These are phyloP conservation scores for Penicillium oxalicum DNA, from an alignment of 2,329 filamentous ascomycete species.

Conservation along the genomic window DNA sequence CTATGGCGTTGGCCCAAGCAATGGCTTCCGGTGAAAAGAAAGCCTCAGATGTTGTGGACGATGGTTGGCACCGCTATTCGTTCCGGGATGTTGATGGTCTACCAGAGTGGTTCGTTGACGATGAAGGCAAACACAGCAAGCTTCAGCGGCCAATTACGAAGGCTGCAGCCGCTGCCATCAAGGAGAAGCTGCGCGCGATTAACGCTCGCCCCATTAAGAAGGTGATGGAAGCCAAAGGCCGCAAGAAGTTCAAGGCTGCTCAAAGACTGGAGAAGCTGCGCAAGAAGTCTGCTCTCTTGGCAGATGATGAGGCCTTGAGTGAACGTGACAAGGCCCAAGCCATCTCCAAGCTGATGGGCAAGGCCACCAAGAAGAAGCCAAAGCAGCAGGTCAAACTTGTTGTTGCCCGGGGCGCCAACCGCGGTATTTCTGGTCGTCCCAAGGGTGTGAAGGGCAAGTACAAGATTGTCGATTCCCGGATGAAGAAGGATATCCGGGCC, in stretches of 20 bases:
- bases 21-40: slow-evolving; percentile 81
- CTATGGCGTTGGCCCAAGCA: slow-evolving; percentile 92
- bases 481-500: slow-evolving; percentile 94
- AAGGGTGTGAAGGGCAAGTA: slow-evolving; percentile 92
- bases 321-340: slow-evolving; percentile 91
- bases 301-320: slow-evolving; percentile 83
- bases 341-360: slow-evolving; percentile 75
- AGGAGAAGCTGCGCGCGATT: slow-evolving; percentile 84
- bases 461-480: slow-evolving; percentile 88
- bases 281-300: slow-evolving; percentile 90
- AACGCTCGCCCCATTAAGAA: slow-evolving; percentile 99
- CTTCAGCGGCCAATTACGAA: slow-evolving; percentile 84
- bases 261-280: slow-evolving; percentile 88
- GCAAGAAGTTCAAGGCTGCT: slow-evolving; percentile 94
- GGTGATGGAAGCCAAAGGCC: slow-evolving; percentile 88
- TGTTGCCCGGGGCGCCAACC: slow-evolving; percentile 77
- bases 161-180: slow-evolving; percentile 82
- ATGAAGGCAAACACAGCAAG: slow-evolving; percentile 78
- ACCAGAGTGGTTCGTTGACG: slow-evolving; percentile 96
- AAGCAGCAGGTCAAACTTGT: slow-evolving; percentile 79
- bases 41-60: slow-evolving; percentile 73
- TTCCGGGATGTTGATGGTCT: slow-evolving; percentile 88
- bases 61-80: slow-evolving; percentile 86
- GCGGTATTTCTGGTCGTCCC: slow-evolving; percentile 77
- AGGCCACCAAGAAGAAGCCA: slow-evolving; percentile 79